Evolutionary conservation across 345 rosid genomes (phyloP), one percentile per base, ranked within the genome.

Genomic region (Euphorbia lathyris): DNA sequence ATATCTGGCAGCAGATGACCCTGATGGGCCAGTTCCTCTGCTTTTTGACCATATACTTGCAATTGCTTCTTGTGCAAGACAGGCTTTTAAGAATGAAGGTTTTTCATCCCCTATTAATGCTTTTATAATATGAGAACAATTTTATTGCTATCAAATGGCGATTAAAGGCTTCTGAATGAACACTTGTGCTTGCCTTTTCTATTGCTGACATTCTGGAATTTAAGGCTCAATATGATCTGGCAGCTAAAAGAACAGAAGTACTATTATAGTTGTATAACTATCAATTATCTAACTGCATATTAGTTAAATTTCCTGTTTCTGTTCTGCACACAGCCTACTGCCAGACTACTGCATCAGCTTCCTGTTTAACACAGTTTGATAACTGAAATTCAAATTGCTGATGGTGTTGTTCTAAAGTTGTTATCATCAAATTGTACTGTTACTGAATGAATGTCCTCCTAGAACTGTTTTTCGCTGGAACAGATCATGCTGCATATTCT

Each of bases 41-140:
- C 97, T 95, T 79, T 95, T 95, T 58, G 97, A 95, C 78, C 99
- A 95, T 80, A 88, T 95, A 58, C 97, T 92, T 76, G 97, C 99
- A 26, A 83, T 95, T 55, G 97, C 97, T 75, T 95, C 99, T 3
- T 85, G 91, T 84, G 97, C 96, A 32, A 84, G 97, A 66, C 90
- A 85, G 74, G 93, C 99, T 74, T 86, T 95, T 58, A 73, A 65
- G 76, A 65, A 82, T 70, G 81, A 83, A 88, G 98, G 98, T 90
- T 53, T 66, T 66, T 48, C 67, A 48, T 40, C 70, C 56, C 50
- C 57, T 38, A 40, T 42, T 10, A 34, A 3, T 34, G 38, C 7
- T 34, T 42, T 25, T 9, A 23, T 43, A 16, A 63, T 63, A 36
- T 12, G 36, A 63, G 7, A 63, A 20, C 23, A 17, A 14, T 3